Percentiles rank a stretch among this genome's conserved stretches.
Evolutionary conservation across 768 basidiomycete genomes (phyloP).

Genomic region (Termitomyces bulborhizus): DNA sequence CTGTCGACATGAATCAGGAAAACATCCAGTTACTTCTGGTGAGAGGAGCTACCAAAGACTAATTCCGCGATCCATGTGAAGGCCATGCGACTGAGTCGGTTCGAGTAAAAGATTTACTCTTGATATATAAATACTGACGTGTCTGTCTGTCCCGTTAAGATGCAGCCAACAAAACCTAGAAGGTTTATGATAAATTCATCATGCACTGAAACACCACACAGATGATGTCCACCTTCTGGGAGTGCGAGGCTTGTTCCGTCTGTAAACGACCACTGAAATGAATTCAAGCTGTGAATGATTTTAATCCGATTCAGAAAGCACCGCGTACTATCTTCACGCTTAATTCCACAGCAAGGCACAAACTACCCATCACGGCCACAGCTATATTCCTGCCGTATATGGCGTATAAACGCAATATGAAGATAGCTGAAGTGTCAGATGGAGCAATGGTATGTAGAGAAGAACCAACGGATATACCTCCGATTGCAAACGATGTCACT

Average conservation of each 20-base stretch:
- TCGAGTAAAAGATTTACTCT: background rate
- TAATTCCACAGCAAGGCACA: conserved; percentile 20
- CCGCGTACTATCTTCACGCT: conserved; percentile 28
- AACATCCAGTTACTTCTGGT: background rate
- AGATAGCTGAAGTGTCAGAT: background rate
- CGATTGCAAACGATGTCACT: conserved; percentile 25
- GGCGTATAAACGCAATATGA: conserved; percentile 14
- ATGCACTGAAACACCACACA: no score
- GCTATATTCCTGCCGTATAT: conserved; percentile 20
- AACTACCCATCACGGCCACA: conserved; percentile 14
- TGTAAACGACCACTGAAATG: conserved; percentile 20
- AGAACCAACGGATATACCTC: conserved; percentile 16
- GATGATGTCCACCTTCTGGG: conserved; percentile 16
- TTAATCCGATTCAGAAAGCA: background rate
- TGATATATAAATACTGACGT: background rate
- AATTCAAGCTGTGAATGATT: background rate
- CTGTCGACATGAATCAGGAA: conserved; percentile 8
- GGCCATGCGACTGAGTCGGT: conserved; percentile 21
- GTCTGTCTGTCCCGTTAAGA: conserved; percentile 15
- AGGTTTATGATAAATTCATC: no score
- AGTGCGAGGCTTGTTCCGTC: conserved; percentile 25
- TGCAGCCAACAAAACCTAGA: conserved; percentile 28
- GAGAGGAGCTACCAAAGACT: conserved; percentile 18
- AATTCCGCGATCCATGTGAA: conserved; percentile 33
- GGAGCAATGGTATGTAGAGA: background rate